Conservation (phyloP, 352 stramenopile genomes). For the Thalassiosira oceanica region DNA sequence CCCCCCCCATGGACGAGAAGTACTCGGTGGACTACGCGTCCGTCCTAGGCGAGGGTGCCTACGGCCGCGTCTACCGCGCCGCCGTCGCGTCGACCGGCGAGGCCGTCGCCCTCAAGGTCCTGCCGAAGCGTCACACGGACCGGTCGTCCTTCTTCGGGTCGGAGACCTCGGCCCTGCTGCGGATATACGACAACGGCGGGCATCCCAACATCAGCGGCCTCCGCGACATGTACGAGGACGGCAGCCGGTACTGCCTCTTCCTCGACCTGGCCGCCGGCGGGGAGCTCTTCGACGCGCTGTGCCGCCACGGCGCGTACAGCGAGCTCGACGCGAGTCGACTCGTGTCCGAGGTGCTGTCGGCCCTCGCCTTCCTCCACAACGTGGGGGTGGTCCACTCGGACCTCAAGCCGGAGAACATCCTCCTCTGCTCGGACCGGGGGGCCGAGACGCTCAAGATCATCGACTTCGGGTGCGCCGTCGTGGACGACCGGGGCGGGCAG, state of each 20-base stretch:
- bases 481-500: conserved; percentile 20
- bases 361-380: conserved; percentile 71
- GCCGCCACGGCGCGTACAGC: conserved; percentile 66
- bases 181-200: conserved; percentile 50
- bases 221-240: conserved; percentile 26
- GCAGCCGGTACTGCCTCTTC: conserved; percentile 61
- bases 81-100: conserved; percentile 46
- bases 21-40: conserved; percentile 69
- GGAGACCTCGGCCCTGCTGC: conserved; percentile 70
- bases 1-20: conserved; percentile 25
- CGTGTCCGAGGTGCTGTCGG: conserved; percentile 59
- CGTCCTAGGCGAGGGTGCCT: conserved; percentile 64
- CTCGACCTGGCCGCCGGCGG: conserved; percentile 66
- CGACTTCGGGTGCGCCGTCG: conserved; percentile 71
- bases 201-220: conserved; percentile 51
- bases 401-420: conserved; percentile 77
- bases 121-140: conserved; percentile 74
- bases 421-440: conserved; percentile 53
- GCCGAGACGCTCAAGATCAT: conserved; percentile 67
- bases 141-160: conserved; percentile 57
- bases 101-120: conserved; percentile 73
- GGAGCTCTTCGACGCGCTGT: conserved; percentile 75
- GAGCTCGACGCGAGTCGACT: conserved; percentile 68
- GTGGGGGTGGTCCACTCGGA: conserved; percentile 71
- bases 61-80: conserved; percentile 71